Percentiles rank a stretch among this genome's conserved stretches.
Conservation (phyloP, 495 filamentous ascomycete species). For the Rostrohypoxylon terebratum region DNA sequence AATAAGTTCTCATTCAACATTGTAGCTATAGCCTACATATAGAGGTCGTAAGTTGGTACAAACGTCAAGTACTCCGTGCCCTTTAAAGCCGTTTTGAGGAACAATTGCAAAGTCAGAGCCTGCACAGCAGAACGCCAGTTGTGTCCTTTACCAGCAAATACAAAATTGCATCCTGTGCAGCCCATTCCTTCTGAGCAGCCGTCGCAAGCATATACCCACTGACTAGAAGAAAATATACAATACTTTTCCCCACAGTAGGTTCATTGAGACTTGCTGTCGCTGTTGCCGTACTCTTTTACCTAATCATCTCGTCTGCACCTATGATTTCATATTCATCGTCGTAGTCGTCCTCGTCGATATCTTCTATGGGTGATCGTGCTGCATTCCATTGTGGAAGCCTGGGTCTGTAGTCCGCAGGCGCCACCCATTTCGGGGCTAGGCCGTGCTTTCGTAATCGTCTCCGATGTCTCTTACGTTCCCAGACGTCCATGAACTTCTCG, state of each 20-base stretch:
- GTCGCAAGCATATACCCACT: neutral
- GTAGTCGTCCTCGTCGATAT: conserved; percentile 44
- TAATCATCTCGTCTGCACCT: conserved; percentile 49
- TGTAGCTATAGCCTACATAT: conserved; percentile 23
- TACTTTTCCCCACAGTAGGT: neutral
- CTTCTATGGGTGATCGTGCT: conserved; percentile 50
- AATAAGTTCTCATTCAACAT: conserved; percentile 4
- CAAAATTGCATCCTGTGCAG: conserved; percentile 23
- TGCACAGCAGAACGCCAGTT: conserved; percentile 15
- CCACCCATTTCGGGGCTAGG: conserved; percentile 47
- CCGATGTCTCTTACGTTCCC: conserved; percentile 52
- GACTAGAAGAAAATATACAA: neutral
- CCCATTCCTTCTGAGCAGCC: neutral
- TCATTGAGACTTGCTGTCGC: neutral
- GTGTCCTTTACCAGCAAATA: conserved; percentile 14
- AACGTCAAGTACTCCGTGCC: conserved; percentile 19
- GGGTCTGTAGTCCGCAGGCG: conserved; percentile 50
- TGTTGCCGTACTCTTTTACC: conserved; percentile 17
- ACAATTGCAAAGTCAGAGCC: conserved; percentile 21
- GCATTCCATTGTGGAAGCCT: conserved; percentile 51
- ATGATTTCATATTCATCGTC: conserved; percentile 53
- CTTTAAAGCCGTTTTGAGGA: conserved; percentile 2
- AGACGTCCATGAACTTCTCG: conserved; percentile 47
- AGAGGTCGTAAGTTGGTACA: conserved; percentile 25
- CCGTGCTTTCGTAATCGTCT: conserved; percentile 58